Conservation (phyloP, 345 rosid genomes). For the Acer campestre region DNA sequence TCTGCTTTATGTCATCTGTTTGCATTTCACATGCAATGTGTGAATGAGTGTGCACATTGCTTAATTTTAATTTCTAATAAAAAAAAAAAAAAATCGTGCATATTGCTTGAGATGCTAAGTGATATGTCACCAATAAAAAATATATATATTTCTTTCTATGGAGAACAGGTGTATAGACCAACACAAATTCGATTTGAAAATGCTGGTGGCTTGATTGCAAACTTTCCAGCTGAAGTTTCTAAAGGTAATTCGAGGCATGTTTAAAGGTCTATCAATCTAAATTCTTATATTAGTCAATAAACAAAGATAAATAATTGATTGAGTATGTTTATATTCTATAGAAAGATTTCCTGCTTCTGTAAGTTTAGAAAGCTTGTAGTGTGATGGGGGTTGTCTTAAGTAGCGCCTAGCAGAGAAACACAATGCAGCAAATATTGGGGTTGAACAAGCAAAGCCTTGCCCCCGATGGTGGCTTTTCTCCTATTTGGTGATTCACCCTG, state of each 20-base stretch:
- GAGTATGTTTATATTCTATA: not conserved
- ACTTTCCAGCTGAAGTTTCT: slow-evolving; percentile 74
- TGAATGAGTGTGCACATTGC: not conserved
- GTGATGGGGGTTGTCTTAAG: not conserved
- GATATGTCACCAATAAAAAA: not conserved
- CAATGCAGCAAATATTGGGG: not conserved
- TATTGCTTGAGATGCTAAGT: slow-evolving; percentile 6
- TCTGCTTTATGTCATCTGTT: not conserved
- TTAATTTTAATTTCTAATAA: not conserved
- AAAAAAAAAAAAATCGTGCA: not conserved
- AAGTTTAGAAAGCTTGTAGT: slow-evolving; percentile 6
- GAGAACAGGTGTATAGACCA: slow-evolving; percentile 81
- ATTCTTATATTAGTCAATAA: slow-evolving; percentile 5
- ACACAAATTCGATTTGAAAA: slow-evolving; percentile 63
- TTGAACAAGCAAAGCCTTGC: not conserved
- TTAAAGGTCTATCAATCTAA: slow-evolving; percentile 3
- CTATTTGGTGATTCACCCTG: not conserved
- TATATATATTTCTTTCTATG: slow-evolving; percentile 13
- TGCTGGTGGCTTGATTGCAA: slow-evolving; percentile 74
- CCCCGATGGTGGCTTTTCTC: not conserved
- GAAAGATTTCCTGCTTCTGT: not conserved
- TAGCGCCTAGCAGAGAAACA: not conserved
- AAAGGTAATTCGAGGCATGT: slow-evolving; percentile 53
- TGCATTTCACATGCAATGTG: not conserved
- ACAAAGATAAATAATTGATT: slow-evolving; percentile 1